Conservation (phyloP, 805 yeast species). For the Pichia manshurica region DNA sequence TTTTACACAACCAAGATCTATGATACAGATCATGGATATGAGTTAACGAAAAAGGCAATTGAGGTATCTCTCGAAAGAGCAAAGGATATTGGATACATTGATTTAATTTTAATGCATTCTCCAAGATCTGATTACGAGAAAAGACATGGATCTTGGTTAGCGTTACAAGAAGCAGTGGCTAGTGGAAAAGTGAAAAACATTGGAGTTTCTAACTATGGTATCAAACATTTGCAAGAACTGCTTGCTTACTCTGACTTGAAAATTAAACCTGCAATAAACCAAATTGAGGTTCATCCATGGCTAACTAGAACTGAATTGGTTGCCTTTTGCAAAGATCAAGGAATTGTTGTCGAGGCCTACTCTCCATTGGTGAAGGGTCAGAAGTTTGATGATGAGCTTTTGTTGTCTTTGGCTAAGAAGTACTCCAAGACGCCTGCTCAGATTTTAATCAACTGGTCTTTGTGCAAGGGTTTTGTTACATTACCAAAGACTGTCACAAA, state of each 20-base stretch:
- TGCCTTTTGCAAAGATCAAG: constrained; percentile 37
- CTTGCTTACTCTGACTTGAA: constrained; percentile 38
- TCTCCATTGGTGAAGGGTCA: constrained; percentile 56
- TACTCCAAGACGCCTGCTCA: constrained; percentile 48
- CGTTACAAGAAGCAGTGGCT: constrained; percentile 49
- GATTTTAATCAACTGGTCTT: constrained; percentile 61
- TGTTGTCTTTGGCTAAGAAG: constrained; percentile 41
- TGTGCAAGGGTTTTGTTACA: constrained; percentile 50
- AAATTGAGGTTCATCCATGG: constrained; percentile 47
- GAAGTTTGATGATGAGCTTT: constrained; percentile 37
- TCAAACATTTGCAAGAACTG: constrained; percentile 39
- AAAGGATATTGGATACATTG: constrained; percentile 42
- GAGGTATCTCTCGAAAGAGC: constrained; percentile 37
- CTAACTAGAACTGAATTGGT: constrained; percentile 39
- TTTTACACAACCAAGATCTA: constrained; percentile 36
- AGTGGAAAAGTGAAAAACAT: constrained; percentile 44
- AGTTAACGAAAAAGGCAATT: constrained; percentile 37
- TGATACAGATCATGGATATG: constrained; percentile 28
- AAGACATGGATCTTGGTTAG: constrained; percentile 46
- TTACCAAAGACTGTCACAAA: constrained; percentile 29
- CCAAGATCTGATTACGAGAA: constrained; percentile 34
- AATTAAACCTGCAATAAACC: constrained; percentile 42
- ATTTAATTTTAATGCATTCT: constrained; percentile 47
- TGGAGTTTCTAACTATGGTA: constrained; percentile 62
- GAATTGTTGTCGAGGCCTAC: constrained; percentile 52